phyloP scores from a whole-genome alignment of 23 red algal species.

The Gracilariopsis chorda region DNA sequence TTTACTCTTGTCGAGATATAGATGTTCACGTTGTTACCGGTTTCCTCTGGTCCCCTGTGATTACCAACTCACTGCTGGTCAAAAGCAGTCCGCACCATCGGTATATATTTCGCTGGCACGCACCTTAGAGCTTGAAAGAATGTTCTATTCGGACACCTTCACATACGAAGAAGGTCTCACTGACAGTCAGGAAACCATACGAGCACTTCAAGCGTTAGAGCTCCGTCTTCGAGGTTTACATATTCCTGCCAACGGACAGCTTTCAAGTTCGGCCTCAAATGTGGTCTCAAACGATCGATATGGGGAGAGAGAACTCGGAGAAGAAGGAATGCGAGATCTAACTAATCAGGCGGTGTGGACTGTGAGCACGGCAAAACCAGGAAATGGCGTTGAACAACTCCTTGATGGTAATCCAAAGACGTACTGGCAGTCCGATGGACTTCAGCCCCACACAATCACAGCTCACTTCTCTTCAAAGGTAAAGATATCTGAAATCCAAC shows the following conservation, averaged over 20 bases:
- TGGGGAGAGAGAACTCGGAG: not conserved
- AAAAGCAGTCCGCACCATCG: no score
- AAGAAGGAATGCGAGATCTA: constrained; percentile 54
- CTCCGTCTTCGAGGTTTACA: not conserved
- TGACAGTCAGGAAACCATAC: constrained; percentile 4
- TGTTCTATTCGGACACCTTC: not conserved
- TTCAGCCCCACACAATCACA: constrained; percentile 76
- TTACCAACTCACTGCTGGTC: no score
- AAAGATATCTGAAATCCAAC: constrained; percentile 43
- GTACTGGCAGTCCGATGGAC: constrained; percentile 80
- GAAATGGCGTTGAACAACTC: constrained; percentile 71
- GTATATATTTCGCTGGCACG: no score
- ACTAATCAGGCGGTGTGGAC: constrained; percentile 54
- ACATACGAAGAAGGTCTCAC: not conserved
- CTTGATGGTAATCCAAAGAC: constrained; percentile 66
- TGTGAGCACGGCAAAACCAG: constrained; percentile 76
- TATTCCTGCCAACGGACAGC: not conserved
- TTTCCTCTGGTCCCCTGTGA: no score
- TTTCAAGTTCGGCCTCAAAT: not conserved
- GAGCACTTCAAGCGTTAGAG: not conserved
- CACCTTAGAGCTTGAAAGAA: no score
- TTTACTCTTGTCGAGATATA: no score
- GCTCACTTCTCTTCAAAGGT: constrained; percentile 45
- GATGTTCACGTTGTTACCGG: no score
- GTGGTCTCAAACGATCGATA: not conserved